phyloP scores from a whole-genome alignment of 1,139 yeast species.

The Magnusiomyces tetraspermus region DNA sequence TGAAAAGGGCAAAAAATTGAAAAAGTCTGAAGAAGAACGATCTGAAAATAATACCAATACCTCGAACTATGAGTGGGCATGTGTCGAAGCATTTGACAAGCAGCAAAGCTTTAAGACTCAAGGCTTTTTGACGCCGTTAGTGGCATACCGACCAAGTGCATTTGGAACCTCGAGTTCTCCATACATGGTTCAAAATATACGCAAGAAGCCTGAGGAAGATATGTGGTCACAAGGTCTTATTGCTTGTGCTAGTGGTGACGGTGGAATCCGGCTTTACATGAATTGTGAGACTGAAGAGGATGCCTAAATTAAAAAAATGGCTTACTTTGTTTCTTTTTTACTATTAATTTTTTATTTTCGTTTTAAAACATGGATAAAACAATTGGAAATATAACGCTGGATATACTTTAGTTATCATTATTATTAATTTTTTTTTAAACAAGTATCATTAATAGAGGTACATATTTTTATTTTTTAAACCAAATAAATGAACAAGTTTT shows the following conservation, averaged over 20 bases:
- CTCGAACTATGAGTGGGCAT: background rate
- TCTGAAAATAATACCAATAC: background rate
- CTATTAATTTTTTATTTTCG: background rate
- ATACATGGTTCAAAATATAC: background rate
- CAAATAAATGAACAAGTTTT: no score
- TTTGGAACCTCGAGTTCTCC: background rate
- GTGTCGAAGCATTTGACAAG: background rate
- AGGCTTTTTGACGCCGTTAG: slow-evolving; percentile 7
- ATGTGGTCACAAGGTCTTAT: background rate
- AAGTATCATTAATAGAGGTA: background rate
- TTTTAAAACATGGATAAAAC: no score
- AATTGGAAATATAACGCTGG: no score
- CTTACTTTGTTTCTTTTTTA: background rate
- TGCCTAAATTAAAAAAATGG: background rate
- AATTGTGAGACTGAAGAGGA: background rate
- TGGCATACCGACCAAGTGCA: slow-evolving; percentile 1
- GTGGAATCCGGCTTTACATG: background rate
- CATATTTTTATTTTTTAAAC: no score
- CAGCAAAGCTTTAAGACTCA: slow-evolving; percentile 1
- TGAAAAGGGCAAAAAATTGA: background rate
- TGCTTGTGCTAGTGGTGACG: background rate
- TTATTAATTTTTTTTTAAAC: no score
- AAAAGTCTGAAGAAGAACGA: background rate
- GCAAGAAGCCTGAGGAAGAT: background rate
- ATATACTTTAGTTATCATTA: no score